Evolutionary conservation across 1,284 basidiomycete species (phyloP).

Genomic region (Stereum hirsutum): DNA sequence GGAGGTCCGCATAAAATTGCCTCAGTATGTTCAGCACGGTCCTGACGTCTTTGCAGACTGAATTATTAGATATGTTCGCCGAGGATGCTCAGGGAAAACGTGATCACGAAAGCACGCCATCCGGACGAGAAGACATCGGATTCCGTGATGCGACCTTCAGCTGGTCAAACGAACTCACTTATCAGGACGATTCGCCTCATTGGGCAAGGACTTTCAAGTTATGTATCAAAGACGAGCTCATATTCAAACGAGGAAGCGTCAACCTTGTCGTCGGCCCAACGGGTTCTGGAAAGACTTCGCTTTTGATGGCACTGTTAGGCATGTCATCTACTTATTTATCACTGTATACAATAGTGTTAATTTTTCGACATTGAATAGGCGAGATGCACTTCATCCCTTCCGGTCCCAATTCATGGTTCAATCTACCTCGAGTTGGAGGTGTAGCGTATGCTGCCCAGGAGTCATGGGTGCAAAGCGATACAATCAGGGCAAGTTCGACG

Average conservation of each 20-base stretch:
- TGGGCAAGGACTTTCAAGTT: slow-evolving; percentile 34
- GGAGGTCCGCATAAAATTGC: too few relatives aligned
- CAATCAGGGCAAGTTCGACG: slow-evolving; percentile 24
- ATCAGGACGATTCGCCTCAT: slow-evolving; percentile 19
- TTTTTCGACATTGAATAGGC: slow-evolving; percentile 20
- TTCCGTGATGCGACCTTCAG: slow-evolving; percentile 33
- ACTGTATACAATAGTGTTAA: too few relatives aligned
- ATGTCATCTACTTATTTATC: slow-evolving; percentile 3
- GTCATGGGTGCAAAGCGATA: slow-evolving; percentile 62
- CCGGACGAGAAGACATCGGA: slow-evolving; percentile 23
- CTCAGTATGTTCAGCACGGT: too few relatives aligned
- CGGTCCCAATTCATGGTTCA: slow-evolving; percentile 49
- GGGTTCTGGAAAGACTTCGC: slow-evolving; percentile 40
- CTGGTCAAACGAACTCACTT: slow-evolving; percentile 21
- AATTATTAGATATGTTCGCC: slow-evolving; percentile 37
- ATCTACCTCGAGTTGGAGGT: slow-evolving; percentile 56
- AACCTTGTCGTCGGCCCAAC: slow-evolving; percentile 61
- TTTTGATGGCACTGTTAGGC: slow-evolving; percentile 49
- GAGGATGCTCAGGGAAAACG: slow-evolving; percentile 18
- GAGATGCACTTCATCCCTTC: slow-evolving; percentile 53
- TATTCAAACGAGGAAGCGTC: slow-evolving; percentile 47
- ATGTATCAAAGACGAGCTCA: slow-evolving; percentile 39
- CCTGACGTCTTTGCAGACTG: too few relatives aligned
- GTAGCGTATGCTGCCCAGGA: slow-evolving; percentile 73
- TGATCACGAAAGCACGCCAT: slow-evolving; percentile 8